Evolutionary conservation across 225 moss, liverwort and hornwort genomes (phyloP).

Genomic region (Antitrichia curtipendula): DNA sequence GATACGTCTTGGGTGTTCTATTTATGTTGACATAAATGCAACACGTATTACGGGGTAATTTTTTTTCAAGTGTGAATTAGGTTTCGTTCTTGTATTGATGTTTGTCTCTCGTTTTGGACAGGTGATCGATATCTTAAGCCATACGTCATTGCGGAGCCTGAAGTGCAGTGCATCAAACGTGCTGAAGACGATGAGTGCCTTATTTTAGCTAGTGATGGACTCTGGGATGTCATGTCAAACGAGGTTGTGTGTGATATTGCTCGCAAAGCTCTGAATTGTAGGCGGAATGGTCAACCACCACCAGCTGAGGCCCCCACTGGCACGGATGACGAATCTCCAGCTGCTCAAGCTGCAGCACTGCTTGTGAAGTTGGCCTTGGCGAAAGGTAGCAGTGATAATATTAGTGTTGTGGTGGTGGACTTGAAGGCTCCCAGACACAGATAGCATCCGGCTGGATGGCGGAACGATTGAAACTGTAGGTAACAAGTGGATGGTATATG

Average conservation of each 20-base stretch:
- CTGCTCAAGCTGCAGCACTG: constrained; percentile 63
- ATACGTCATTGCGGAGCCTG: constrained; percentile 83
- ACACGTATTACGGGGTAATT: too few species aligned
- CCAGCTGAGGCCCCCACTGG: not conserved
- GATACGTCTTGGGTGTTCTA: not conserved
- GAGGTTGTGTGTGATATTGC: constrained; percentile 88
- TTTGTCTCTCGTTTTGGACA: not conserved
- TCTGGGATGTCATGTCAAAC: constrained; percentile 94
- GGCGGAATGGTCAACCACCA: constrained; percentile 4
- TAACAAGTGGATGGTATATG: not conserved
- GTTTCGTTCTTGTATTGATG: not conserved
- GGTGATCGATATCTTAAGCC: constrained; percentile 95
- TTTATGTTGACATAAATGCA: too few species aligned
- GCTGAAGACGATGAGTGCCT: constrained; percentile 77
- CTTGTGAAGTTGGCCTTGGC: constrained; percentile 80
- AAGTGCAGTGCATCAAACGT: constrained; percentile 67
- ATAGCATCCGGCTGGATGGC: constrained; percentile 20
- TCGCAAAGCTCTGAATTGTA: constrained; percentile 32
- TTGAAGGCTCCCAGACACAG: constrained; percentile 28
- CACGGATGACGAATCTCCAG: constrained; percentile 45
- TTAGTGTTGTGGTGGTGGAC: constrained; percentile 94
- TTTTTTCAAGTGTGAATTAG: too few species aligned
- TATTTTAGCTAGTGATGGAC: constrained; percentile 90
- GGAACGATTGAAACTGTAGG: not conserved
- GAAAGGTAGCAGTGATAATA: constrained; percentile 88